These are phyloP conservation scores for Tolypocladium tundrense DNA, from an alignment of 2,329 filamentous ascomycete species.

Conservation along the genomic window DNA sequence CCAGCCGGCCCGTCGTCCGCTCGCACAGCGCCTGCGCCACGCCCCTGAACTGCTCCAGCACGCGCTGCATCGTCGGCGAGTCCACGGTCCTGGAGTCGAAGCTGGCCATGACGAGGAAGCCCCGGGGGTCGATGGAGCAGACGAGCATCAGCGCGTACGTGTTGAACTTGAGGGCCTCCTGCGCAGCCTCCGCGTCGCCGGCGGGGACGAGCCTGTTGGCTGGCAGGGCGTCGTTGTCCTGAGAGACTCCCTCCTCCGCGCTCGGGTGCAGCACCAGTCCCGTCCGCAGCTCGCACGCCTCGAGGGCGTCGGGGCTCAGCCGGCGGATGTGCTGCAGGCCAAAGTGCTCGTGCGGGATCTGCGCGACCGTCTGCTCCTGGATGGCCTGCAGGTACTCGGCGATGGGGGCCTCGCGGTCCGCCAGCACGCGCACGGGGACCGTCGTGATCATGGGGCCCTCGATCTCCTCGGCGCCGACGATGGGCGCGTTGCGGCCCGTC, in stretches of 20 bases:
- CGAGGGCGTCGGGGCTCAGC: conserved; percentile 41
- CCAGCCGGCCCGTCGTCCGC: conserved; percentile 18
- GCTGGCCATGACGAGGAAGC: conserved; percentile 51
- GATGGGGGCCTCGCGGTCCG: conserved; percentile 18
- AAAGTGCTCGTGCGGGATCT: conserved; percentile 56
- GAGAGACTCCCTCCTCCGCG: conserved; percentile 15
- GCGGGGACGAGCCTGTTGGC: conserved; percentile 44
- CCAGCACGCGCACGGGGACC: conserved; percentile 36
- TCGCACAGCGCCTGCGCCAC: conserved; percentile 40
- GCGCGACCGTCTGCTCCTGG: conserved; percentile 43
- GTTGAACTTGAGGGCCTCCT: conserved; percentile 49
- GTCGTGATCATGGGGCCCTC: conserved; percentile 53
- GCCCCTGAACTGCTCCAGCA: conserved; percentile 39
- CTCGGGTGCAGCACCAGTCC: conserved; percentile 44
- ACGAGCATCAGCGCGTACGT: conserved; percentile 56
- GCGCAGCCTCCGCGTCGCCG: conserved; percentile 44
- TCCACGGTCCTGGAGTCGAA: conserved; percentile 53
- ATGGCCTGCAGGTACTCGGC: conserved; percentile 44
- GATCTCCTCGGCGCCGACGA: conserved; percentile 40
- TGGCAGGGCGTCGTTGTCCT: conserved; percentile 21
- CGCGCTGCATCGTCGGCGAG: conserved; percentile 39
- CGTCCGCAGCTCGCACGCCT: conserved; percentile 46
- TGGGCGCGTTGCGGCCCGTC: conserved; percentile 42
- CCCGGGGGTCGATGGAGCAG: conserved; percentile 45
- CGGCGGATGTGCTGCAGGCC: conserved; percentile 50